Conservation (phyloP, 352 stramenopile species). For the Globisporangium barbulae region DNA sequence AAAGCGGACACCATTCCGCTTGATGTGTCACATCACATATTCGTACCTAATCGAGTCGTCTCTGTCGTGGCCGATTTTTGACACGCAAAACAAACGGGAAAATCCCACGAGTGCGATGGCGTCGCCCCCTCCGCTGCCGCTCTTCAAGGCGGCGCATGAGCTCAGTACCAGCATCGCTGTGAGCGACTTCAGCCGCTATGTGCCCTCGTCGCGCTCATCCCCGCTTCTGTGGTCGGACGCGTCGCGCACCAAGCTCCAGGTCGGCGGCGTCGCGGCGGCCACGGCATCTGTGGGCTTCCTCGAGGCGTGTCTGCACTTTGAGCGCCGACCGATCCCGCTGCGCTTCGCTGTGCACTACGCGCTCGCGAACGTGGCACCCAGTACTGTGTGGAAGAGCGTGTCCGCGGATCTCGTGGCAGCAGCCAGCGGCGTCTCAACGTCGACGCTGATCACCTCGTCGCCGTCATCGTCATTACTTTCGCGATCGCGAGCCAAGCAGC, state of each 20-base stretch:
- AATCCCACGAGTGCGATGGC: not conserved
- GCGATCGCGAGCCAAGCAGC: slow-evolving; percentile 24
- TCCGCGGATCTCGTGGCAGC: slow-evolving; percentile 41
- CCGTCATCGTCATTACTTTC: slow-evolving; percentile 4
- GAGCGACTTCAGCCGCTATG: slow-evolving; percentile 12
- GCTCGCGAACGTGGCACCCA: slow-evolving; percentile 54
- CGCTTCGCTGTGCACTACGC: slow-evolving; percentile 61
- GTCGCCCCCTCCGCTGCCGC: not conserved
- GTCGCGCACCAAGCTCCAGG: slow-evolving; percentile 8
- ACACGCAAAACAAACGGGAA: slow-evolving; percentile 5
- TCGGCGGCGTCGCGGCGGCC: slow-evolving; percentile 19
- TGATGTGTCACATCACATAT: not conserved
- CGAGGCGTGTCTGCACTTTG: slow-evolving; percentile 57
- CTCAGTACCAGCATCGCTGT: not conserved
- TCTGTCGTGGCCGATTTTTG: not conserved
- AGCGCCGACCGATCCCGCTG: slow-evolving; percentile 60
- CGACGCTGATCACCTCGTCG: slow-evolving; percentile 26
- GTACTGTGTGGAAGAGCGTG: slow-evolving; percentile 56
- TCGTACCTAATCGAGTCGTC: slow-evolving; percentile 1
- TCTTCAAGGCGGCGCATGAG: slow-evolving; percentile 1
- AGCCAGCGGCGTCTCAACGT: slow-evolving; percentile 28
- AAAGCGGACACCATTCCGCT: too few relatives aligned
- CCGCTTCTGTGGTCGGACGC: not conserved
- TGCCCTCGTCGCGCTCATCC: not conserved
- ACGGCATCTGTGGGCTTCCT: slow-evolving; percentile 57